A percentile compares a stretch with the other conserved stretches of the same genome.
These are phyloP conservation scores for Cynara cardunculus DNA, from an alignment of 129 eudicot species.

Conservation along the genomic window DNA sequence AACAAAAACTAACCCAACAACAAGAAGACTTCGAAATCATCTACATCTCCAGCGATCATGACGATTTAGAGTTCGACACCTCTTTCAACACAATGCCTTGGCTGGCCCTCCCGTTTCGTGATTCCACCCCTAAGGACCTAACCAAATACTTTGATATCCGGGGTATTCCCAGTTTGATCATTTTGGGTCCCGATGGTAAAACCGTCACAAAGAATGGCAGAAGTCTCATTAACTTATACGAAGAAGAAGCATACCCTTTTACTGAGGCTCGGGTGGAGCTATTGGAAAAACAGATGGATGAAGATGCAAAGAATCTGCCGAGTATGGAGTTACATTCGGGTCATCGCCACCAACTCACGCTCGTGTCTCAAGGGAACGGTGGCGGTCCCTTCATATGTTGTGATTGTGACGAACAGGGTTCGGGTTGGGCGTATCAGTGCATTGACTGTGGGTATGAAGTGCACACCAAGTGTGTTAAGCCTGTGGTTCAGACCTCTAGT, in stretches of 20 bases:
- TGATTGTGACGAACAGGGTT: conserved; percentile 83
- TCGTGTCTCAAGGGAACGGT: conserved; percentile 78
- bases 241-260: conserved; percentile 72
- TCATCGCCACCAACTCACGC: conserved; percentile 58
- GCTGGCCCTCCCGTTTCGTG: conserved; percentile 71
- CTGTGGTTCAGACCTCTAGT: conserved; percentile 26
- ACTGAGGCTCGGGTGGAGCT: conserved; percentile 47
- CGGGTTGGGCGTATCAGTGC: conserved; percentile 87
- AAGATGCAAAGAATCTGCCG: conserved; percentile 62
- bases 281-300: conserved; percentile 65
- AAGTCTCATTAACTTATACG: conserved; percentile 67
- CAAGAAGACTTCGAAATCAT: conserved; percentile 61
- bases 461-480: conserved; percentile 75
- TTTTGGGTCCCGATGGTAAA: conserved; percentile 87
- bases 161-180: conserved; percentile 62
- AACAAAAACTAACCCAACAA: conserved; percentile 30
- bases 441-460: conserved; percentile 87
- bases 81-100: conserved; percentile 63
- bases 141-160: conserved; percentile 66
- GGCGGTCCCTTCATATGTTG: conserved; percentile 90
- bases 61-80: conserved; percentile 41
- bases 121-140: conserved; percentile 42
- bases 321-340: conserved; percentile 50
- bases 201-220: conserved; percentile 70
- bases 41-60: conserved; percentile 58